Conservation (phyloP, 176 grass and related monocot species). For the Olyra latifolia region DNA sequence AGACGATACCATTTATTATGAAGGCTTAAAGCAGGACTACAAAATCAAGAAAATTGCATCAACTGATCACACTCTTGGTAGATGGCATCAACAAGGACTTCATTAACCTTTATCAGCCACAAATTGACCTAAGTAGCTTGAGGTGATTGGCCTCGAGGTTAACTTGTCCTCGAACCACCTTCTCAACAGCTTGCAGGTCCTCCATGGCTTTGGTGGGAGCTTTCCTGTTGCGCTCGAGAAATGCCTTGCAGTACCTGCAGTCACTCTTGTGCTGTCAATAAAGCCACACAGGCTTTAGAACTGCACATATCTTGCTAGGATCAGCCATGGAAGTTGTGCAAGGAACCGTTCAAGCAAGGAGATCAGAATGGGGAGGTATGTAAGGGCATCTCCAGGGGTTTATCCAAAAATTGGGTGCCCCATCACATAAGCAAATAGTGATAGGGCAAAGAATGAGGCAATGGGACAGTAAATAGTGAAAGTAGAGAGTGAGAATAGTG, state of each 20-base stretch:
- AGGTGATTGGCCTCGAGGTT: conserved; percentile 12
- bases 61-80: conserved; percentile 27
- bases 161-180: conserved; percentile 29
- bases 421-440: too few species aligned
- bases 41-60: conserved; percentile 28
- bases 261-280: conserved; percentile 32
- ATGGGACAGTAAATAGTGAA: too few species aligned
- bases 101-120: conserved; percentile 35
- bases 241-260: conserved; percentile 16
- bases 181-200: conserved; percentile 29
- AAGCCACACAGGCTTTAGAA: conserved; percentile 22
- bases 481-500: too few species aligned
- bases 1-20: conserved; percentile 1
- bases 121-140: conserved; percentile 25
- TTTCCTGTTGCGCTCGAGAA: conserved; percentile 9
- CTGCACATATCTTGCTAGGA: conserved; percentile 18
- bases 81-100: background rate
- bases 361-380: background rate
- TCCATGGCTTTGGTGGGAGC: conserved; percentile 5
- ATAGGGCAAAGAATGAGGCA: too few species aligned
- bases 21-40: conserved; percentile 8
- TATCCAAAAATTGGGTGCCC: too few species aligned
- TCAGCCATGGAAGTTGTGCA: conserved; percentile 15
- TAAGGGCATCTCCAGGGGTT: too few species aligned
- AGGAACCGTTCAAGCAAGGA: background rate